phyloP scores from a whole-genome alignment of 129 eudicot species.

The Heracleum sosnowskyi region DNA sequence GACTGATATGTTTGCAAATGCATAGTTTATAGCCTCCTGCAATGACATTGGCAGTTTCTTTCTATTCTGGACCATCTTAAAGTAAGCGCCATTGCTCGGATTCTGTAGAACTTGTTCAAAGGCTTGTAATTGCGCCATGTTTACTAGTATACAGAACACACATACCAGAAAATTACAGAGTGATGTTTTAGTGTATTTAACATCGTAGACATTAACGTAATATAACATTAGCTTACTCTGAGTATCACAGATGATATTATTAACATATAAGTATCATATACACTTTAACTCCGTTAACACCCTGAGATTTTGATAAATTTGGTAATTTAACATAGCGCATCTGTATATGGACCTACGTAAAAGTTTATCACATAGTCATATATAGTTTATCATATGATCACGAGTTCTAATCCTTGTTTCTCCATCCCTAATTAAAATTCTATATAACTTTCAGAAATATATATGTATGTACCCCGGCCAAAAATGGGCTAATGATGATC shows the following conservation, averaged over 20 bases:
- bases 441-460: too few relatives aligned
- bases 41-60: conserved; percentile 60
- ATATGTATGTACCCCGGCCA: too few relatives aligned
- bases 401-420: too few relatives aligned
- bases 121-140: conserved; percentile 26
- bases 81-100: conserved; percentile 58
- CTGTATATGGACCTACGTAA: too few relatives aligned
- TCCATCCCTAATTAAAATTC: too few relatives aligned
- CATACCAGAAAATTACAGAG: background rate
- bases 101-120: conserved; percentile 8
- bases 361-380: too few relatives aligned
- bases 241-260: background rate
- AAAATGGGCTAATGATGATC: too few relatives aligned
- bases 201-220: background rate
- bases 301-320: background rate
- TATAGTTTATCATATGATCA: too few relatives aligned
- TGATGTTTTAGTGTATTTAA: background rate
- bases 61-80: conserved; percentile 63
- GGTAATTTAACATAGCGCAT: background rate
- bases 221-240: background rate
- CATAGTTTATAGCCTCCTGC: conserved; percentile 64
- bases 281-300: background rate
- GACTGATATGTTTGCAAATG: conserved; percentile 70
- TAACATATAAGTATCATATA: background rate
- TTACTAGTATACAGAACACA: conserved; percentile 9